A percentile compares a stretch with the other conserved stretches of the same genome.
phyloP scores from a whole-genome alignment of 768 basidiomycete genomes.

The Hericium alpestre region DNA sequence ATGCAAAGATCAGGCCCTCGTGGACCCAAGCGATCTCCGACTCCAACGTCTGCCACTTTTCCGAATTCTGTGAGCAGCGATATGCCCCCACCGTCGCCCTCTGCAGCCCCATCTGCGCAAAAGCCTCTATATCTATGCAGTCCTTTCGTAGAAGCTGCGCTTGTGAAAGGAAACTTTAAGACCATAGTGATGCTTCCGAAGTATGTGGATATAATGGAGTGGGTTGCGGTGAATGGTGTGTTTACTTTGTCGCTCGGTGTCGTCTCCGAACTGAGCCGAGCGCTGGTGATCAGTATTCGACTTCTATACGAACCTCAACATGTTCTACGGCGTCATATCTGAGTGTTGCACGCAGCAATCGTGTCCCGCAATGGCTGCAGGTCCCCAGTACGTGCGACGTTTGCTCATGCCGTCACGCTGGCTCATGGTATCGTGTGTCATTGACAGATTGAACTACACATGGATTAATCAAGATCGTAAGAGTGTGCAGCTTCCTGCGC shows the following conservation, averaged over 20 bases:
- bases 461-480: constrained; percentile 93
- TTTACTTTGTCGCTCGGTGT: constrained; percentile 20
- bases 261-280: neutral
- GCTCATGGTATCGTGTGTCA: neutral
- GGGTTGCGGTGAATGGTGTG: constrained; percentile 89
- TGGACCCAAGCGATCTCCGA: constrained; percentile 60
- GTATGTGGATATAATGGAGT: constrained; percentile 92
- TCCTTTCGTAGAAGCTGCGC: constrained; percentile 88
- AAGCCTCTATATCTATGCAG: constrained; percentile 86
- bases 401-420: neutral
- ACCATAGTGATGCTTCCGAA: constrained; percentile 95
- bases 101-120: constrained; percentile 29
- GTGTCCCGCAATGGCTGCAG: constrained; percentile 90
- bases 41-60: constrained; percentile 60
- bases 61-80: constrained; percentile 21
- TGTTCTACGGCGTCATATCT: constrained; percentile 89
- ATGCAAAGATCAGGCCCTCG: constrained; percentile 60
- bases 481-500: constrained; percentile 78
- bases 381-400: constrained; percentile 51
- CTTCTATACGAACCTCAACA: constrained; percentile 94
- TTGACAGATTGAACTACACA: constrained; percentile 72
- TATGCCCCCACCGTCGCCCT: constrained; percentile 28
- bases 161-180: constrained; percentile 98
- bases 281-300: constrained; percentile 62
- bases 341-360: constrained; percentile 86